Evolutionary conservation across 1,139 yeast genomes (phyloP), one percentile per base, ranked within the genome.

Genomic region (Arxiozyma telluris): DNA sequence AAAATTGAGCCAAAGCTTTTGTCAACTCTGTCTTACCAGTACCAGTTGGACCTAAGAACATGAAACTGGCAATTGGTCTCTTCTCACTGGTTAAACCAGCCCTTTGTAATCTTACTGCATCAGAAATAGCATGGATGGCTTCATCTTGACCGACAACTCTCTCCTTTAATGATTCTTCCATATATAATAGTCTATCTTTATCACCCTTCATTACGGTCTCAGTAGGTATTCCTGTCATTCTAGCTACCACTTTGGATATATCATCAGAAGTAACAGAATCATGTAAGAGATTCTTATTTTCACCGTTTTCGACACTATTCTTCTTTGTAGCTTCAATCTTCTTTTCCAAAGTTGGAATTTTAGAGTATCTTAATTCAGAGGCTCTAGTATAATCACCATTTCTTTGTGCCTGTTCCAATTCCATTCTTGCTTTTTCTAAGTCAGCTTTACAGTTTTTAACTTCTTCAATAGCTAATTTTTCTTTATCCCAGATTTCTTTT

Each of bases 31-130:
- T 93, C 71, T 93, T 93, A 72, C 98, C 98, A 0, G 97, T 91
- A 72, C 98, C 98, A 0, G 98, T 91, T 45, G 98, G 98, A 21
- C 98, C 98, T 60, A 93, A 75, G 70, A 93, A 93, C 84, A 93
- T 84, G 69, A 93, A 93, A 54, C 96, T 87, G 1, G 97, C 98
- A 64, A 91, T 91, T 3, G 98, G 98, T 57, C 97, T 80, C 70
- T 87, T 87, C 58, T 89, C 96, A 68, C 88, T 86, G 4, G 98
- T 91, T 55, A 93, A 79, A 0, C 98, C 98, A 0, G 98, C 98
- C 64, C 98, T 80, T 69, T 93, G 98, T 58, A 93, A 76, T 68
- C 97, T 84, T 12, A 93, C 98, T 1, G 98, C 97, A 71, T 91
- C 96, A 0, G 96, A 78, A 51, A 93, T 85, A 0, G 96, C 87